Percentiles rank a stretch among this genome's conserved stretches.
Evolutionary conservation across 2,329 filamentous ascomycete species (phyloP).

Genomic region (Aspergillus quadricinctus): DNA sequence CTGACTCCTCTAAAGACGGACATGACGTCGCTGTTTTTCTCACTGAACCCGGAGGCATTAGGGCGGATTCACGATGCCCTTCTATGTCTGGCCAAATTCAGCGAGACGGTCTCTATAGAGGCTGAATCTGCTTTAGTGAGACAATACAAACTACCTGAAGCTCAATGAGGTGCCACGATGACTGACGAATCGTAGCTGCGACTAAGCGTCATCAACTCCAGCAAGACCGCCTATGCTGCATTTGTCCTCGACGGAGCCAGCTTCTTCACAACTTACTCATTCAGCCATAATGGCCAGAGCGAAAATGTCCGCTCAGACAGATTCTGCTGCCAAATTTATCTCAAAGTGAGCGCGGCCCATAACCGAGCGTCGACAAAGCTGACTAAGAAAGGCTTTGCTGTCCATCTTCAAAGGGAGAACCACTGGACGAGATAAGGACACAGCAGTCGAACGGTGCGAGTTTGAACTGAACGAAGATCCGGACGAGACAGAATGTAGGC

Average conservation of each 20-base stretch:
- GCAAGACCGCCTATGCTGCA: constrained; percentile 60
- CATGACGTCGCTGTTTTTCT: constrained; percentile 46
- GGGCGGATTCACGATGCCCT: constrained; percentile 56
- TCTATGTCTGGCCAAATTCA: constrained; percentile 59
- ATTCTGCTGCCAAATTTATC: constrained; percentile 57
- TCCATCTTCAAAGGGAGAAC: constrained; percentile 60
- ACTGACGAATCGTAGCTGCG: constrained; percentile 46
- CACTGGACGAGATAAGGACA: constrained; percentile 55
- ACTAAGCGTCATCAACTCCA: constrained; percentile 58
- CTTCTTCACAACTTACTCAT: constrained; percentile 60
- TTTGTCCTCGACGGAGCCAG: constrained; percentile 50
- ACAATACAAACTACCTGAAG: background rate
- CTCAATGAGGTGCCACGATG: background rate
- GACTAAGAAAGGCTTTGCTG: constrained; percentile 45
- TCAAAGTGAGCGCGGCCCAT: constrained; percentile 44
- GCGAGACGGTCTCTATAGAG: constrained; percentile 59
- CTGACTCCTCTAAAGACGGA: background rate
- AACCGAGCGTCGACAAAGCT: background rate
- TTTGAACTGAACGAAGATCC: constrained; percentile 55
- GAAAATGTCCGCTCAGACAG: constrained; percentile 39
- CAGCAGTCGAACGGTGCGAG: constrained; percentile 58
- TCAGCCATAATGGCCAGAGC: constrained; percentile 30
- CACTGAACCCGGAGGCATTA: constrained; percentile 53
- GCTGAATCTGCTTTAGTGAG: constrained; percentile 55
- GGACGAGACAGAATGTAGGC: constrained; percentile 55